Evolutionary conservation across 2,329 filamentous ascomycete genomes (phyloP), one percentile per base, ranked within the genome.

Genomic region (Macrophomina tecta): DNA sequence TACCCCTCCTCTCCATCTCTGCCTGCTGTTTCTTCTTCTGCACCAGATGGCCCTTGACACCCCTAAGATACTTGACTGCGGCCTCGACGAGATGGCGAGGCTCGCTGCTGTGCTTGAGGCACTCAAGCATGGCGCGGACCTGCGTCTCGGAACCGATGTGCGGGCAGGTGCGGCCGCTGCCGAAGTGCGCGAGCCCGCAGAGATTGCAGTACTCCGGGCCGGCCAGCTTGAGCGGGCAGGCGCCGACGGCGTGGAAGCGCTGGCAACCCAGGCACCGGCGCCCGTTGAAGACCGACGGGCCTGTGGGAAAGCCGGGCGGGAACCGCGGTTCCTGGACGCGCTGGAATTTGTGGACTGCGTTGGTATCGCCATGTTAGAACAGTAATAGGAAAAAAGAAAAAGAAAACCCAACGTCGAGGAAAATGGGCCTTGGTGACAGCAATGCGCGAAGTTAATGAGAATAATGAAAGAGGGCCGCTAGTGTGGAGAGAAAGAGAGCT

Each of bases 161-260:
- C 14, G 88, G 86, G 72, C 90, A 92, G 8, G 82, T 83, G 38
- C 85, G 82, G 1, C 78, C 76, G 64, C 81, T 74, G 2, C 87
- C 88, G 69, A 82, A 86, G 72, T 90, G 88, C 1, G 86, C 85
- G 28, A 87, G 82, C 16, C 88, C 88, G 69, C 90, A 91, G 6
- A 91, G 81, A 6, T 84, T 84, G 75, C 90, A 92, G 70, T 84
- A 78, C 71, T 90, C 88, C 2, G 84, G 80, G 1, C 87, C 86
- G 8, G 85, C 84, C 5, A 82, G 70, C 73, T 88, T 89, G 38
- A 90, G 78, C 9, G 85, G 85, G 72, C 89, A 91, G 49, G 82
- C 81, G n/a, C 88, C 89, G 12, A 79, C 73, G 1, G 80, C 75
- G 73, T 91, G 89, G n/a, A 72, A 68, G 28, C 80, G 78, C 45